Conservation (phyloP, 2,329 filamentous ascomycete genomes). For the Neonectria sp. region DNA sequence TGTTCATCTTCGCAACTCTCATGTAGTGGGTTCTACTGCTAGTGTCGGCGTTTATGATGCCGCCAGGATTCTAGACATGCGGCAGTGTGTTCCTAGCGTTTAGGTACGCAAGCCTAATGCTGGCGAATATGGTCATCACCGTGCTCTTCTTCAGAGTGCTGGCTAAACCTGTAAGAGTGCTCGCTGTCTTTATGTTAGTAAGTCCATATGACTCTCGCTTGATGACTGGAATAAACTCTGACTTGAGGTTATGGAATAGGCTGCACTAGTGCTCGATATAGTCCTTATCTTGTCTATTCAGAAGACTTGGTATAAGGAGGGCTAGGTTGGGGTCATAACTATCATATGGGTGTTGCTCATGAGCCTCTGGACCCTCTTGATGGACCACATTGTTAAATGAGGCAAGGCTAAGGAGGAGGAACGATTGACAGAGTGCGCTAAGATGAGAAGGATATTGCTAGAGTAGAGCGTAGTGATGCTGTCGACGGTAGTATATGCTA, state of each 20-base stretch:
- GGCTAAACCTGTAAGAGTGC: constrained; percentile 82
- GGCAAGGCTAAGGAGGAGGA: constrained; percentile 95
- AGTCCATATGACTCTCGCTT: constrained; percentile 7
- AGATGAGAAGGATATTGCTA: constrained; percentile 83
- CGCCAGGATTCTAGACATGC: constrained; percentile 86
- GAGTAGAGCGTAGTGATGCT: constrained; percentile 89
- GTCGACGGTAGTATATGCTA: constrained; percentile 78
- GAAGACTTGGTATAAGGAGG: constrained; percentile 84
- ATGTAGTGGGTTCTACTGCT: constrained; percentile 94
- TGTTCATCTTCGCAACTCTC: constrained; percentile 83
- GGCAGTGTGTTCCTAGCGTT: constrained; percentile 96
- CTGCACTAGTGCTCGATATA: constrained; percentile 71
- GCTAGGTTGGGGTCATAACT: constrained; percentile 90
- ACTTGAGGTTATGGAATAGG: constrained; percentile 39
- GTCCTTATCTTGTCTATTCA: constrained; percentile 85
- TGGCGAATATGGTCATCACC: constrained; percentile 81
- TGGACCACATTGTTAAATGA: constrained; percentile 88
- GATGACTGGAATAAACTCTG: neutral
- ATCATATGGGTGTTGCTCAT: constrained; percentile 87
- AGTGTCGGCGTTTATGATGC: constrained; percentile 92
- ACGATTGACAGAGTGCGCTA: constrained; percentile 88
- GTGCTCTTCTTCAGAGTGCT: constrained; percentile 92
- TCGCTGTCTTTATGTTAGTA: constrained; percentile 76
- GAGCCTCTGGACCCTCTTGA: constrained; percentile 82
- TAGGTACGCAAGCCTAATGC: constrained; percentile 83